Evolutionary conservation across 345 rosid species (phyloP).

Genomic region (Atalantia buxifolia): DNA sequence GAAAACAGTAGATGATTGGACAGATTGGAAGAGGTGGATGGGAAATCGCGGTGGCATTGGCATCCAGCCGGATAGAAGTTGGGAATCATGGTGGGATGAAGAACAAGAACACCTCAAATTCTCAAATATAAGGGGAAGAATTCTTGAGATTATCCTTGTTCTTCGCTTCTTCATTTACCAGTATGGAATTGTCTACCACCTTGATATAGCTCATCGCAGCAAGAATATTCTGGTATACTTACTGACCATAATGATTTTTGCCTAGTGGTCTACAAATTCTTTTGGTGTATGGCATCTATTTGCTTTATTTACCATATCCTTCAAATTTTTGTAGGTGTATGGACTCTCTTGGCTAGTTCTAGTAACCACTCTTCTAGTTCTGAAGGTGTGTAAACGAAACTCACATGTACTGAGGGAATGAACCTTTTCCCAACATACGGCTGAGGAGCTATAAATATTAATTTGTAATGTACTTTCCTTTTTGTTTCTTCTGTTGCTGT

Average conservation of each 20-base stretch:
- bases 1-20: slow-evolving; percentile 94
- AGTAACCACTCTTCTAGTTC: slow-evolving; percentile 55
- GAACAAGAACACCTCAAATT: slow-evolving; percentile 84
- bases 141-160: slow-evolving; percentile 74
- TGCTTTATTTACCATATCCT: neutral
- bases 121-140: slow-evolving; percentile 64
- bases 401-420: neutral
- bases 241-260: neutral
- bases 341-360: slow-evolving; percentile 85
- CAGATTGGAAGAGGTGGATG: slow-evolving; percentile 99
- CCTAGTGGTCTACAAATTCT: neutral
- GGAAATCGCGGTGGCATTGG: slow-evolving; percentile 96
- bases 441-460: neutral
- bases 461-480: neutral
- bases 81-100: slow-evolving; percentile 99
- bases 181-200: slow-evolving; percentile 79
- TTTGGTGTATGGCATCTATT: neutral
- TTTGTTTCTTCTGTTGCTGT: slow-evolving; percentile 2
- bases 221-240: slow-evolving; percentile 58
- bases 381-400: slow-evolving; percentile 57
- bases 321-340: slow-evolving; percentile 53
- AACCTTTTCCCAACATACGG: neutral
- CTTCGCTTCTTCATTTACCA: slow-evolving; percentile 44
- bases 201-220: slow-evolving; percentile 66
- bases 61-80: slow-evolving; percentile 59